Evolutionary conservation across 208 protist genomes (phyloP).

Genomic region (Jaenimonas drosophilae): DNA sequence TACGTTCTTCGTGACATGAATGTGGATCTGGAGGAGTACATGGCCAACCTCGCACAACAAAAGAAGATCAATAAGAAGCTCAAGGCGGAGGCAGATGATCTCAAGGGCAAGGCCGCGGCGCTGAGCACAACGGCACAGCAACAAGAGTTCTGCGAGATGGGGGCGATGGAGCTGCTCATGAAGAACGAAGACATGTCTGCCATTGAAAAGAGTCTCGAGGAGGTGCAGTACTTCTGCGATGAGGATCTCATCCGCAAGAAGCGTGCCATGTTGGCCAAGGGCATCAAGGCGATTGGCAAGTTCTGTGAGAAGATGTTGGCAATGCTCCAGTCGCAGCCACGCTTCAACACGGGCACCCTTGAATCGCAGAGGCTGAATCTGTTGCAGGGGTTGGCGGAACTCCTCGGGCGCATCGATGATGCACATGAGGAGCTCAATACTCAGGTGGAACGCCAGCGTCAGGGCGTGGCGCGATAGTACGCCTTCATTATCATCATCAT

Average conservation of each 20-base stretch:
- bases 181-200: constrained; percentile 18
- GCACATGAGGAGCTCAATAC: constrained; percentile 10
- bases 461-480: not conserved
- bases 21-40: constrained; percentile 19
- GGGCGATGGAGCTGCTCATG: constrained; percentile 20
- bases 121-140: constrained; percentile 21
- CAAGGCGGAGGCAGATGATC: constrained; percentile 8
- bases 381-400: constrained; percentile 8
- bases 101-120: constrained; percentile 9
- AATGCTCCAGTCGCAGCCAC: constrained; percentile 10
- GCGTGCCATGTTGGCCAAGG: constrained; percentile 5
- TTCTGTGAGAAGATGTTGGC: constrained; percentile 11
- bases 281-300: constrained; percentile 7
- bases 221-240: constrained; percentile 12
- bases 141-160: constrained; percentile 48
- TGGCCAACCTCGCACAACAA: constrained; percentile 7
- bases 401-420: constrained; percentile 8
- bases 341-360: constrained; percentile 33
- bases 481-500: too few relatives aligned
- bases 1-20: constrained; percentile 21
- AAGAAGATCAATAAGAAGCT: constrained; percentile 7
- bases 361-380: constrained; percentile 30
- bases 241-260: constrained; percentile 19
- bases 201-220: constrained; percentile 10
- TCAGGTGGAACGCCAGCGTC: constrained; percentile 1